Percentiles rank a stretch among this genome's conserved stretches.
Conservation (phyloP, 2,329 filamentous ascomycete genomes). For the Apiospora hydei region DNA sequence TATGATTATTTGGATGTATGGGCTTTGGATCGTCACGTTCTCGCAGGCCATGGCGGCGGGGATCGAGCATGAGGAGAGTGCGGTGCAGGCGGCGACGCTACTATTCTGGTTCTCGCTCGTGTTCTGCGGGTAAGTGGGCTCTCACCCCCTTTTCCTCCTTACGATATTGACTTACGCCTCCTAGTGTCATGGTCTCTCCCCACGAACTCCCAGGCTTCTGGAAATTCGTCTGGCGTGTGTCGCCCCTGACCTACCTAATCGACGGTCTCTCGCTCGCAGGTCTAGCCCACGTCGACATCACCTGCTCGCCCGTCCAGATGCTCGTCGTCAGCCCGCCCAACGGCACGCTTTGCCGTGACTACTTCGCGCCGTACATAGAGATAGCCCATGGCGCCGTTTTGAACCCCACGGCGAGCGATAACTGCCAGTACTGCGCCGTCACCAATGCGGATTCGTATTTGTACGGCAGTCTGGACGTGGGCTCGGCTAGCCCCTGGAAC, state of each 20-base stretch:
- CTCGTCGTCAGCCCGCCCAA: conserved; percentile 64
- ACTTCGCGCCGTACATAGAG: conserved; percentile 77
- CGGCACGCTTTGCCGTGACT: conserved; percentile 54
- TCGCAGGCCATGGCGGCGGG: conserved; percentile 77
- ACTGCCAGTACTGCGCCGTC: conserved; percentile 28
- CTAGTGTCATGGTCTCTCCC: neutral
- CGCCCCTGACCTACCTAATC: conserved; percentile 76
- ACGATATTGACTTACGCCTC: neutral
- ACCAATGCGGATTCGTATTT: conserved; percentile 44
- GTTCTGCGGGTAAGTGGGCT: neutral
- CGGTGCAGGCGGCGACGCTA: conserved; percentile 70
- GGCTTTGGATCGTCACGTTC: conserved; percentile 58
- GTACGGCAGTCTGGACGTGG: conserved; percentile 44
- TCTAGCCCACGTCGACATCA: conserved; percentile 57
- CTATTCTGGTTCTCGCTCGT: conserved; percentile 41
- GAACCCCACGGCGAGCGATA: conserved; percentile 45
- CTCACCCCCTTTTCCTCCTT: neutral
- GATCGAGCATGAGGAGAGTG: conserved; percentile 35
- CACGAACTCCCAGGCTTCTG: conserved; percentile 63
- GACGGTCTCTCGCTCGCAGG: conserved; percentile 72
- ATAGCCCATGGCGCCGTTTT: conserved; percentile 51
- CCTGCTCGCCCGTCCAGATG: conserved; percentile 51
- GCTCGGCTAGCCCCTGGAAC: conserved; percentile 50
- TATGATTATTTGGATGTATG: conserved; percentile 50
- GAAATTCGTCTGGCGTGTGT: conserved; percentile 77